Conservation (phyloP, 495 filamentous ascomycete species). For the Wilcoxina mikolae region DNA sequence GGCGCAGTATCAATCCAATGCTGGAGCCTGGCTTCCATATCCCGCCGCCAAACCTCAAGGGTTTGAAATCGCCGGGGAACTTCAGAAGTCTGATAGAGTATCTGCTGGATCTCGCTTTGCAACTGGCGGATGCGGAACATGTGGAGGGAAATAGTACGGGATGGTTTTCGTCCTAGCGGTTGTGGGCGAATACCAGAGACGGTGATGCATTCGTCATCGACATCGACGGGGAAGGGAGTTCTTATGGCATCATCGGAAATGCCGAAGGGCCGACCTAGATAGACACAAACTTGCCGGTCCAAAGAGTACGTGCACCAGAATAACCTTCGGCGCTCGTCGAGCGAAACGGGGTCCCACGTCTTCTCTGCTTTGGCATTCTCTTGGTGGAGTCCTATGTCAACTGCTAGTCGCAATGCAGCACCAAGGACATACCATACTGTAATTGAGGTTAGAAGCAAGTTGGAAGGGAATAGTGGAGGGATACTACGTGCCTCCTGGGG, state of each 20-base stretch:
- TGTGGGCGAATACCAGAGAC: not conserved
- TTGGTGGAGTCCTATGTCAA: slow-evolving; percentile 39
- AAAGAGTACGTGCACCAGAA: slow-evolving; percentile 43
- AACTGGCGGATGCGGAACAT: slow-evolving; percentile 38
- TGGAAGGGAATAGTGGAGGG: not conserved
- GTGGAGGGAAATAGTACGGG: slow-evolving; percentile 35
- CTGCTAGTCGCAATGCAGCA: slow-evolving; percentile 35
- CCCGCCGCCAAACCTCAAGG: slow-evolving; percentile 35
- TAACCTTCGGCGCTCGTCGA: slow-evolving; percentile 38
- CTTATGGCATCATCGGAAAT: slow-evolving; percentile 40
- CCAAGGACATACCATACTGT: slow-evolving; percentile 43
- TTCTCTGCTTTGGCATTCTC: slow-evolving; percentile 28
- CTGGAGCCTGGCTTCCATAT: slow-evolving; percentile 37
- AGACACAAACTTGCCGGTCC: slow-evolving; percentile 39
- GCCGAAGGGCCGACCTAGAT: slow-evolving; percentile 37
- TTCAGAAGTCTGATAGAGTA: slow-evolving; percentile 35
- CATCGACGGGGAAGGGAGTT: slow-evolving; percentile 34
- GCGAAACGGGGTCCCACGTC: slow-evolving; percentile 29
- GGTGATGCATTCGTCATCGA: slow-evolving; percentile 29
- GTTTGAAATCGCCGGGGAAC: slow-evolving; percentile 29
- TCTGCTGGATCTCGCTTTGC: slow-evolving; percentile 30
- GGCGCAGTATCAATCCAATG: slow-evolving; percentile 18
- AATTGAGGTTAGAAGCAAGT: no score
- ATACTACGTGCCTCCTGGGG: slow-evolving; percentile 26
- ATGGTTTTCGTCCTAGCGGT: not conserved